A percentile compares a stretch with the other conserved stretches of the same genome.
phyloP scores from a whole-genome alignment of 768 basidiomycete species.

The Filobasidium wieringae region DNA sequence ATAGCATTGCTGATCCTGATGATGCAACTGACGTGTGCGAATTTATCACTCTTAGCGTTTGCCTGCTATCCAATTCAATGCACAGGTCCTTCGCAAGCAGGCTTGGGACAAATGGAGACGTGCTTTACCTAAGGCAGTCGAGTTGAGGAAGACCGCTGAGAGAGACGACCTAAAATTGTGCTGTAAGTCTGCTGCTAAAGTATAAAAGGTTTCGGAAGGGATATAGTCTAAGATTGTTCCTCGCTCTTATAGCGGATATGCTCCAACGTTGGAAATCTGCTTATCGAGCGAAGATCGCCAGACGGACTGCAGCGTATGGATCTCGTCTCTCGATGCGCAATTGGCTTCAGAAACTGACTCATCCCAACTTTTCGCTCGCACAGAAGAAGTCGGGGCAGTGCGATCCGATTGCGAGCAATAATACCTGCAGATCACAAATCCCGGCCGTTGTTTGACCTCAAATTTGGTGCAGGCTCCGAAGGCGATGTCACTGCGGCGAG shows the following conservation, averaged over 20 bases:
- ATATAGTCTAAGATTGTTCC: neutral
- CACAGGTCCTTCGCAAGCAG: neutral
- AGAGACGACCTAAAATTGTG: neutral
- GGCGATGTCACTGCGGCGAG: neutral
- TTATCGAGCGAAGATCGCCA: conserved; percentile 12
- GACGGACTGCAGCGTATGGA: conserved; percentile 12
- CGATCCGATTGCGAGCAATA: neutral
- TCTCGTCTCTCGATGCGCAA: neutral
- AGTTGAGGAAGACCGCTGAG: neutral
- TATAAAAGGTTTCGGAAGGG: too few species aligned
- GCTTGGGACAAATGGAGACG: conserved; percentile 10
- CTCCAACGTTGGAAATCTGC: conserved; percentile 12
- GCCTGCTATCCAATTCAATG: conserved; percentile 10
- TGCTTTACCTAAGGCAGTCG: conserved; percentile 10
- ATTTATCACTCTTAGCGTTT: conserved; percentile 1
- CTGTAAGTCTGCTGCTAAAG: neutral
- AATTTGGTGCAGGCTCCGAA: neutral
- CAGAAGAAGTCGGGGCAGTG: conserved; percentile 6
- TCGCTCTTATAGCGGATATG: neutral
- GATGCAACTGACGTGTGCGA: neutral
- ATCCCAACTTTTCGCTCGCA: neutral
- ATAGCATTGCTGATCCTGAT: neutral
- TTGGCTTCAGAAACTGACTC: neutral
- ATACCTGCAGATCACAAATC: neutral
- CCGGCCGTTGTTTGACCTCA: neutral